Percentiles rank a stretch among this genome's conserved stretches.
phyloP scores from a whole-genome alignment of 2,329 filamentous ascomycete species.

The Colletotrichum lupini region DNA sequence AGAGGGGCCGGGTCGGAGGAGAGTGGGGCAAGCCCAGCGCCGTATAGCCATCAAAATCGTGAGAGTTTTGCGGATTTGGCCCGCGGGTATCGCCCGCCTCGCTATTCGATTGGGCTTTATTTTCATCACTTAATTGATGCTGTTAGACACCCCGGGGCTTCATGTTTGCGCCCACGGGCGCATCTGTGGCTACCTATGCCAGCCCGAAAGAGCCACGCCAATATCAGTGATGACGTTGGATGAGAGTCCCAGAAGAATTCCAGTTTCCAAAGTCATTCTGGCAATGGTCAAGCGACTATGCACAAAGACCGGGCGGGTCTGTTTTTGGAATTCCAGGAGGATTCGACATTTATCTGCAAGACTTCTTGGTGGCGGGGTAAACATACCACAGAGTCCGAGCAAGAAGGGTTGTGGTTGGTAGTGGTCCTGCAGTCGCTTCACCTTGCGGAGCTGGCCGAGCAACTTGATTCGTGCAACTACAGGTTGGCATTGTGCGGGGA shows the following conservation, averaged over 20 bases:
- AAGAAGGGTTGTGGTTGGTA: slow-evolving; percentile 19
- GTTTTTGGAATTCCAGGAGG: slow-evolving; percentile 10
- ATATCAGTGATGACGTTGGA: not conserved
- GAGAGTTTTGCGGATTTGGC: slow-evolving; percentile 1
- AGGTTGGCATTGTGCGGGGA: slow-evolving; percentile 21
- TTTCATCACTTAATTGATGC: not conserved
- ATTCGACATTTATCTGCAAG: slow-evolving; percentile 25
- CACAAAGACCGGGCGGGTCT: slow-evolving; percentile 15
- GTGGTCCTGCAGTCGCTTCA: slow-evolving; percentile 16
- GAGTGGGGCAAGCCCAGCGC: slow-evolving; percentile 15
- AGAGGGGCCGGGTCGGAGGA: slow-evolving; percentile 21
- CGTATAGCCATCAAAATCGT: not conserved
- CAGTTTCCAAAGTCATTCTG: not conserved
- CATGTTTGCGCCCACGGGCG: not conserved
- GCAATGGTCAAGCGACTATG: not conserved
- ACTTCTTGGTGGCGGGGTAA: slow-evolving; percentile 25
- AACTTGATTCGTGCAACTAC: slow-evolving; percentile 29
- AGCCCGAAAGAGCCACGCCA: not conserved
- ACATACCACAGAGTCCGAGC: slow-evolving; percentile 11
- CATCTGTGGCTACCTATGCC: not conserved
- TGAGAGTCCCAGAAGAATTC: not conserved
- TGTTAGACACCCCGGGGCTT: not conserved
- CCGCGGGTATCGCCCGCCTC: not conserved
- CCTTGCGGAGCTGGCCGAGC: not conserved
- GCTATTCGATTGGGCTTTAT: not conserved